Evolutionary conservation across 2,329 filamentous ascomycete genomes (phyloP), one percentile per base, ranked within the genome.

Genomic region (Penicillium sp.): DNA sequence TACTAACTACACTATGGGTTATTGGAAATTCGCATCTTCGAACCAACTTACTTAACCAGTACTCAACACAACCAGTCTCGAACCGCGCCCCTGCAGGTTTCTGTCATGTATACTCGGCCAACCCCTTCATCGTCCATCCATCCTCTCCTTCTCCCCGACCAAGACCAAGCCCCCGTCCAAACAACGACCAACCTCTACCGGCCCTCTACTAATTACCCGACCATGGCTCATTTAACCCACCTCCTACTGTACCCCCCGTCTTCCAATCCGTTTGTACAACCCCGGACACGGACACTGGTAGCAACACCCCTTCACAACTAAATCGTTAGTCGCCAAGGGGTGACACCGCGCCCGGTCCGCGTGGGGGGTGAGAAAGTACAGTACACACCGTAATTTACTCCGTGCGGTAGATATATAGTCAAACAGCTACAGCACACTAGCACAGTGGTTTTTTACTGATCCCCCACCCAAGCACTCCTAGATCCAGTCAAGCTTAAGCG

Each of bases 191-290:
- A 30, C n/a, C 28, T 33, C 26, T 47, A 37, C 35, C 10, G 9
- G 28, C 28, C 30, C 49, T 24, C 28, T n/a, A n/a, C 12, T 30
- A 19, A 15, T 37, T 38, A 17, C 37, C 17, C 37, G 37, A 38
- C 37, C n/a, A 8, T 19, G n/a, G 19, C 40, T 42, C n/a, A 44
- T 6, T 12, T 24, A 24, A 24, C 40, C 26, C 53, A 37, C 28
- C 28, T 24, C 40, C 42, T 37, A 45, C 30, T 12, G 10, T 33
- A 12, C 30, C 53, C 53, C 33, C 42, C 42, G 10, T 19, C 33
- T n/a, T n/a, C 24, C 49, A 24, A n/a, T 35, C 57, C 22, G 51
- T 53, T 59, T 53, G 63, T 65, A 53, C 60, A 56, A 67, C 63
- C 56, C 60, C 58, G 63, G 56, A 58, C 51, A 61, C 63, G 53